Base-by-base conservation (phyloP, 768 basidiomycete genomes). In the Kwoniella pini region DNA sequence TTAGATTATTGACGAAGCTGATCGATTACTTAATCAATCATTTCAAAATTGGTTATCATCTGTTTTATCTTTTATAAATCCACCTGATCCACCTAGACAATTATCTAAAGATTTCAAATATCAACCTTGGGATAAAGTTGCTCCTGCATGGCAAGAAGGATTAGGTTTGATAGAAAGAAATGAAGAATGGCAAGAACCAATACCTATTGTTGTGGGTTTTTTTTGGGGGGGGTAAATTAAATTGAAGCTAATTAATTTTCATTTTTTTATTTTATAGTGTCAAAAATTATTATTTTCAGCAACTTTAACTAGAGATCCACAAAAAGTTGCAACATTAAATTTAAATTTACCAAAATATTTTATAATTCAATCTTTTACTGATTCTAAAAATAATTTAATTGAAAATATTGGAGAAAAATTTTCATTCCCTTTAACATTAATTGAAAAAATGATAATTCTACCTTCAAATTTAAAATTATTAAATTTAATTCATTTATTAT, bases 261-360 rank as follows among this genome's bases (percentile, higher is more conserved):
- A 5, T 27, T 9, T 13, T 19, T 6, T 27, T 17, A 2, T 26
- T n/a, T 38, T 11, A 11, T 67, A 82, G 80, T 96, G 94, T 68
- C 95, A 97, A 75, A 98, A 97, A 73, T 82, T 99, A 3, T 81
- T 99, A 7, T 96, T 99, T 80, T 96, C 93, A 10, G 96, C 96
- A 0, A 99, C 96, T 0, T 83, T 98, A 28, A 96, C 94, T 0
- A 85, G 87, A 9, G 93, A 98, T 80, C 95, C 96, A 0, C 87
- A 88, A n/a, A 94, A 90, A 70, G 87, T 98, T 42, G 87, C 88
- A 6, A 85, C 90, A 0, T 82, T 99, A 36, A 84, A 87, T 45
- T 80, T 99, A 38, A 80, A 84, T 57, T 80, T 88, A 55, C 89
- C 94, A 1, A 87, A 89, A 70, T 99, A 96, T 79, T 89, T 94